Base-by-base conservation (phyloP, 306 rosid species). In the Prunus kanzakura region DNA sequence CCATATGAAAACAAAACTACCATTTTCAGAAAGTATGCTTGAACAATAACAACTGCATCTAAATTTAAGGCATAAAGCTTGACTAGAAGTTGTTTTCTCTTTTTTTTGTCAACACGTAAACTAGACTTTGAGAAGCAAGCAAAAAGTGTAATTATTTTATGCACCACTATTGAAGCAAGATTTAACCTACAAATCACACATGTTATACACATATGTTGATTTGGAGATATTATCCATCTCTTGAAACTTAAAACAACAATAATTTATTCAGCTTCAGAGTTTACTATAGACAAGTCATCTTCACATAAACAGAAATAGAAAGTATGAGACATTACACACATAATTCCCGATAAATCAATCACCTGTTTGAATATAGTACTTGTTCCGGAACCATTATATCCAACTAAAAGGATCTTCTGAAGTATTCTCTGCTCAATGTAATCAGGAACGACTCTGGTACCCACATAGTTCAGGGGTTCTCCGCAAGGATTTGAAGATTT, bases 321-420 rank as follows among this genome's bases (percentile, higher is more conserved):
- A 43, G 57, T 74, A 78, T 52, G 25, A 72, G 57, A 46, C 56
- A 56, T 60, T 45, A 74, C 20, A 62, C 16, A 70, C 41, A 18
- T 51, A 67, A 76, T 35, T 76, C 43, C 57, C 25, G 51, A 64
- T 38, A 66, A 80, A 83, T 67, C 30, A 50, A 78, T 76, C 72
- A 92, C 99, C 99, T 96, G 99, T 87, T 96, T 96, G 78, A 96
- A 96, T 84, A 96, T 91, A 78, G 99, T 96, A 82, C 99, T 96
- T 45, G 99, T 93, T 64, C 99, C 99, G 32, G 99, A 92, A 64
- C 98, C 97, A 82, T 81, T 81, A 64, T 70, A 89, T 81, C 99
- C 99, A 82, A 96, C 96, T 84, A 96, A 89, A 77, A 96, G 97
- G 78, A 96, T 81, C 83, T 96, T 96, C 79, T 89, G 99, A 83